Evolutionary conservation across 805 yeast species (phyloP).

Genomic region (Yamadazyma paraphyllophila): DNA sequence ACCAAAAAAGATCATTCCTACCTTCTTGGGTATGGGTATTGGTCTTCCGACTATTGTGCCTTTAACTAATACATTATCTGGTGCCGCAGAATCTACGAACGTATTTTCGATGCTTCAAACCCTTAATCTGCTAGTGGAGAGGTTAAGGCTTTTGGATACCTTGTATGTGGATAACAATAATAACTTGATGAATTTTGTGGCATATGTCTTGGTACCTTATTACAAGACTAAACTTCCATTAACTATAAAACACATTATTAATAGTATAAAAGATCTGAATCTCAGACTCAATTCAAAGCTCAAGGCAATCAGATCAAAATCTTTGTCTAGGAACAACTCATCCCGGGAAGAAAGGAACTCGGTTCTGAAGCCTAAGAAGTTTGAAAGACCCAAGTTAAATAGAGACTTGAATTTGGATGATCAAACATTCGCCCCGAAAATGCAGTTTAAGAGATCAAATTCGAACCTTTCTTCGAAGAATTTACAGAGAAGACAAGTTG

Average conservation of each 20-base stretch:
- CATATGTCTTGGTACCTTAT: conserved; percentile 53
- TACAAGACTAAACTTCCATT: conserved; percentile 49
- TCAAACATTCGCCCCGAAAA: conserved; percentile 29
- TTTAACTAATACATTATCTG: background rate
- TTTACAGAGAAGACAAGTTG: conserved; percentile 40
- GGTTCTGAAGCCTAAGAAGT: background rate
- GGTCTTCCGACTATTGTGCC: conserved; percentile 7
- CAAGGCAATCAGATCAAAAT: conserved; percentile 8
- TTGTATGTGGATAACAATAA: conserved; percentile 31
- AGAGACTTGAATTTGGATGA: conserved; percentile 10
- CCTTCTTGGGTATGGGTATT: conserved; percentile 42
- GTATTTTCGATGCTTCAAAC: conserved; percentile 19
- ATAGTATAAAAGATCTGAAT: conserved; percentile 48
- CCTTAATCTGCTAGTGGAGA: conserved; percentile 48
- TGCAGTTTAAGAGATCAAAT: conserved; percentile 37
- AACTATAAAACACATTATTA: conserved; percentile 44
- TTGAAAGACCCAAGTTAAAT: conserved; percentile 2
- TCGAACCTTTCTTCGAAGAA: conserved; percentile 40
- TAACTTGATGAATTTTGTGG: conserved; percentile 43
- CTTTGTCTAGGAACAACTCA: background rate
- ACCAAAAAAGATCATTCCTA: conserved; percentile 35
- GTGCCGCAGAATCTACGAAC: conserved; percentile 13
- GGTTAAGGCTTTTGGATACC: conserved; percentile 54
- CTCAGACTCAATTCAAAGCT: conserved; percentile 23
- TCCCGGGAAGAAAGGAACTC: background rate